phyloP scores from a whole-genome alignment of 768 basidiomycete species.

The Xerocomus potaroensis region DNA sequence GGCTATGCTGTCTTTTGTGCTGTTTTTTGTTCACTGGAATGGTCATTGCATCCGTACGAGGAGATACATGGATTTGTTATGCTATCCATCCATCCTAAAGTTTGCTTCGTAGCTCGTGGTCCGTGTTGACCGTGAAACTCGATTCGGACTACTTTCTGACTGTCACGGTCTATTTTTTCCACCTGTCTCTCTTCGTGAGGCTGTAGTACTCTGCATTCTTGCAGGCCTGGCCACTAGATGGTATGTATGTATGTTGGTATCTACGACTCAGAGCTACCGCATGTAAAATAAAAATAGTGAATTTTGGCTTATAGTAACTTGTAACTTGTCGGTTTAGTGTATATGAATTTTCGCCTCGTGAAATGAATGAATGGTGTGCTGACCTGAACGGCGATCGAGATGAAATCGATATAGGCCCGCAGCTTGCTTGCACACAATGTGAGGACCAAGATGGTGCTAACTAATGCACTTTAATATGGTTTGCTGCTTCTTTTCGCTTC shows the following conservation, averaged over 20 bases:
- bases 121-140: slow-evolving; percentile 21
- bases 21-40: slow-evolving; percentile 8
- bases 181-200: slow-evolving; percentile 18
- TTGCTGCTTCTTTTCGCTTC: slow-evolving; percentile 5
- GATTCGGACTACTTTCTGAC: slow-evolving; percentile 34
- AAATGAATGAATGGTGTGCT: too few species aligned
- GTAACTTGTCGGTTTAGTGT: too few species aligned
- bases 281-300: too few species aligned
- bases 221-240: neutral
- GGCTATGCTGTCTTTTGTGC: neutral
- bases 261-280: too few species aligned
- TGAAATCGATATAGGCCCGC: too few species aligned
- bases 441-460: too few species aligned
- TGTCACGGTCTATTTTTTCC: slow-evolving; percentile 14
- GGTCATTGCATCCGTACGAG: slow-evolving; percentile 13
- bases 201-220: neutral
- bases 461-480: too few species aligned
- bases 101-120: slow-evolving; percentile 29
- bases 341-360: too few species aligned
- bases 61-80: slow-evolving; percentile 5
- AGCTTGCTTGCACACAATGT: too few species aligned
- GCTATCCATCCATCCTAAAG: slow-evolving; percentile 16
- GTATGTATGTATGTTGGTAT: too few species aligned
- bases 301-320: too few species aligned
- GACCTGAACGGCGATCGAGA: too few species aligned